Evolutionary conservation across 2,329 filamentous ascomycete species (phyloP).

Genomic region (Venturia pyrina): DNA sequence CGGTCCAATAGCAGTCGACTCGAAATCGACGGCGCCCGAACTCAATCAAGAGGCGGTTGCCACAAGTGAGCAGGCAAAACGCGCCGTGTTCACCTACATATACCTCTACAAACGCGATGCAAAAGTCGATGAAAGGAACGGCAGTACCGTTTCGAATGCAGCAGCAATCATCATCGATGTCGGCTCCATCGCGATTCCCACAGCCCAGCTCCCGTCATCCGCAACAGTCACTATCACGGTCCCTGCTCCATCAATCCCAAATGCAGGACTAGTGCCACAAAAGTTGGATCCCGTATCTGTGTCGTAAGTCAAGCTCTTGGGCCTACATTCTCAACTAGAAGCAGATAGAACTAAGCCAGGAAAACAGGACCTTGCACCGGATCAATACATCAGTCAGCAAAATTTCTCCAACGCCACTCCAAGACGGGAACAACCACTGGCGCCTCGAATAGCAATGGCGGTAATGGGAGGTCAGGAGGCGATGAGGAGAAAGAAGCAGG

Average conservation of each 20-base stretch:
- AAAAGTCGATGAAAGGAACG: neutral
- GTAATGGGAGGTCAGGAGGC: too few species aligned
- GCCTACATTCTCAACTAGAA: neutral
- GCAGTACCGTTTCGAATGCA: neutral
- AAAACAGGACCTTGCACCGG: neutral
- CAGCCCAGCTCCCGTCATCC: neutral
- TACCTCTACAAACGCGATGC: neutral
- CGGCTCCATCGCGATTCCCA: neutral
- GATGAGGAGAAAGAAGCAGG: too few species aligned
- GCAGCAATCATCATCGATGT: neutral
- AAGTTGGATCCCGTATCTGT: neutral
- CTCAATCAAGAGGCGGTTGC: neutral
- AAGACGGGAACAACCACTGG: neutral
- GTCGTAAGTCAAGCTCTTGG: neutral
- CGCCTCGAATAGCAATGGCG: too few species aligned
- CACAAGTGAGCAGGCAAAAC: neutral
- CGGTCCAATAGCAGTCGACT: too few species aligned
- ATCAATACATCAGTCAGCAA: neutral
- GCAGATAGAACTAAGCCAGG: neutral
- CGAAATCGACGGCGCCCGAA: neutral
- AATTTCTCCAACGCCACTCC: neutral
- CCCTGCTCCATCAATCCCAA: neutral
- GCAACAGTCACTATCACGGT: neutral
- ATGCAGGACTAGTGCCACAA: neutral
- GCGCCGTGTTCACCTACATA: neutral